phyloP scores from a whole-genome alignment of 2,329 filamentous ascomycete genomes.

The Microdochium bolleyi region DNA sequence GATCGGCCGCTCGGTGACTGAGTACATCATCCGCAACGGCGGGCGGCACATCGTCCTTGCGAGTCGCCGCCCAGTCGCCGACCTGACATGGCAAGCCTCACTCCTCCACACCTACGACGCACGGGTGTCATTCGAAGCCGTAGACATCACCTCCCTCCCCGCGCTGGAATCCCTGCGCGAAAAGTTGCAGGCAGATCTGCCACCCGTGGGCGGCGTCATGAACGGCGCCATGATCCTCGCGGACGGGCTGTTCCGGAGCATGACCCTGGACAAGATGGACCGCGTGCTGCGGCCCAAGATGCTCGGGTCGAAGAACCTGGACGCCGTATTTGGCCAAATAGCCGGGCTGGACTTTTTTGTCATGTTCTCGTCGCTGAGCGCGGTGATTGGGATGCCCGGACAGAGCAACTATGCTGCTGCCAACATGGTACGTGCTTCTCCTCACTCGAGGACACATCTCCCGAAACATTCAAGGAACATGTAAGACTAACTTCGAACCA shows the following conservation, averaged over 20 bases:
- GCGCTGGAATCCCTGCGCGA: constrained; percentile 18
- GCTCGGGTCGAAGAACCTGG: constrained; percentile 28
- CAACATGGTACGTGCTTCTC: constrained; percentile 14
- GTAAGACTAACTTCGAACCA: constrained; percentile 13
- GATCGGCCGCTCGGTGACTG: constrained; percentile 32
- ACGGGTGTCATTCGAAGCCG: constrained; percentile 12
- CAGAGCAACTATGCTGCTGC: constrained; percentile 28
- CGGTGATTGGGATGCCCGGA: constrained; percentile 13
- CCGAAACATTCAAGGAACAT: constrained; percentile 24
- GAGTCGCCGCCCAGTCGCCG: constrained; percentile 24
- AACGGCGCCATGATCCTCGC: constrained; percentile 38
- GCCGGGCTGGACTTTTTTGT: constrained; percentile 27
- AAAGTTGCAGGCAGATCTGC: constrained; percentile 10
- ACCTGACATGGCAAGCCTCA: constrained; percentile 21
- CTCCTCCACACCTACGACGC: constrained; percentile 14
- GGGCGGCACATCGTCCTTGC: constrained; percentile 29
- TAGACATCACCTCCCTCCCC: constrained; percentile 15
- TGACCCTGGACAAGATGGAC: constrained; percentile 24
- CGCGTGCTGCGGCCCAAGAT: constrained; percentile 32
- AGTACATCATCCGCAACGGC: constrained; percentile 26
- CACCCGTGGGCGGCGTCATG: constrained; percentile 27
- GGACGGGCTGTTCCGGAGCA: constrained; percentile 30
- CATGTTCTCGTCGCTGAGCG: constrained; percentile 18
- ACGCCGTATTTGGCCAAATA: constrained; percentile 21
- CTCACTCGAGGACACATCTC: constrained; percentile 16